These are phyloP conservation scores for Xylaria sp. DNA, from an alignment of 2,329 filamentous ascomycete genomes.

Conservation along the genomic window DNA sequence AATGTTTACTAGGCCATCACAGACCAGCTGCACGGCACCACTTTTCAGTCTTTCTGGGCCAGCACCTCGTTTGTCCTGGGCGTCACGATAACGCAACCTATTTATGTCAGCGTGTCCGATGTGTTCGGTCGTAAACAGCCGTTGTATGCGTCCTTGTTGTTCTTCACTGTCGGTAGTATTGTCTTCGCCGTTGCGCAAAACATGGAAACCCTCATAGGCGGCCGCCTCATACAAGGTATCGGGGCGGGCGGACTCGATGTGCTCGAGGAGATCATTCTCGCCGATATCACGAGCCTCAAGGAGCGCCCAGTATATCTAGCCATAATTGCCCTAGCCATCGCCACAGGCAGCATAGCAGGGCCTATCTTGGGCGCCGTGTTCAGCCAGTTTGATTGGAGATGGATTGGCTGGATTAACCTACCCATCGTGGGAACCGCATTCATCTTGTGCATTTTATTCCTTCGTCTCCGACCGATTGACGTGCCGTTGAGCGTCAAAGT, in stretches of 20 bases:
- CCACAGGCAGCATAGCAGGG: not conserved
- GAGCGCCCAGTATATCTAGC: not conserved
- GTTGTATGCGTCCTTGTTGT: constrained; percentile 33
- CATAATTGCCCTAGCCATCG: not conserved
- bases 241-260: constrained; percentile 14
- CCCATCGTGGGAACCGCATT: constrained; percentile 59
- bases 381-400: constrained; percentile 54
- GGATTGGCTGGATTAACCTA: constrained; percentile 70
- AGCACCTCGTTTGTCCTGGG: constrained; percentile 37
- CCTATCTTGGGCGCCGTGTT: constrained; percentile 2
- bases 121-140: constrained; percentile 39
- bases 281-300: constrained; percentile 8
- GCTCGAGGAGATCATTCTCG: constrained; percentile 1
- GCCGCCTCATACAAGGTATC: constrained; percentile 30
- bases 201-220: not conserved
- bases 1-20: constrained; percentile 29
- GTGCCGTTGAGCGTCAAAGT: constrained; percentile 53
- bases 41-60: constrained; percentile 41
- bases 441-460: constrained; percentile 57
- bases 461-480: constrained; percentile 55
- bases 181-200: constrained; percentile 43
- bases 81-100: constrained; percentile 29
- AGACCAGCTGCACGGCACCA: constrained; percentile 25
- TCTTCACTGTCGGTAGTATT: constrained; percentile 50
- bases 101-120: constrained; percentile 35